These are phyloP conservation scores for Tricharina praecox DNA, from an alignment of 495 filamentous ascomycete genomes.

Conservation along the genomic window DNA sequence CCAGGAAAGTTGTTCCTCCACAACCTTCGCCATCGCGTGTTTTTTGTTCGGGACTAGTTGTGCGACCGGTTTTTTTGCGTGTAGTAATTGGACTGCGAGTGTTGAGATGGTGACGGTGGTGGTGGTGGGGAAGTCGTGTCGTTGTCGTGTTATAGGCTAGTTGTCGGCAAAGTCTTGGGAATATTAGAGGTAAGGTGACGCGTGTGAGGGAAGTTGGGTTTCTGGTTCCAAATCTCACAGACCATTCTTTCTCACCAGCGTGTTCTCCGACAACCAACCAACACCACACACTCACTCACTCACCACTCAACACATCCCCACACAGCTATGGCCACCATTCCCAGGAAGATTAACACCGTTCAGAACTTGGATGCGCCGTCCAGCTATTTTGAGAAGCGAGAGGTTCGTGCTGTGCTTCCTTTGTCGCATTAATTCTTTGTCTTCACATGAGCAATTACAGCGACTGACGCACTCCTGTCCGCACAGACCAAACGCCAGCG, in stretches of 20 bases:
- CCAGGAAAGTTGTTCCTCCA: conserved; percentile 15
- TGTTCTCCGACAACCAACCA: neutral
- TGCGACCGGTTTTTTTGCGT: too few relatives aligned
- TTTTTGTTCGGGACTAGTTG: too few relatives aligned
- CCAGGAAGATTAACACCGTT: conserved; percentile 36
- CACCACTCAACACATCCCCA: neutral
- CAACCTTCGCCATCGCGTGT: conserved; percentile 16
- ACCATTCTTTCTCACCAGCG: too few relatives aligned
- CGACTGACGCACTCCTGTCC: neutral
- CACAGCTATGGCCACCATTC: neutral
- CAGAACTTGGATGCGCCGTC: conserved; percentile 59
- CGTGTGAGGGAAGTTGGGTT: too few relatives aligned
- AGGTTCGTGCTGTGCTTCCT: conserved; percentile 4
- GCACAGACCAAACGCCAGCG: conserved; percentile 17
- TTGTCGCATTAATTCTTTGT: neutral
- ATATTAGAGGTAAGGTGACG: too few relatives aligned
- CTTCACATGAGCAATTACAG: too few relatives aligned
- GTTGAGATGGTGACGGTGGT: too few relatives aligned
- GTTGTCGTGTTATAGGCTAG: too few relatives aligned
- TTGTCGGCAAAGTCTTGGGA: too few relatives aligned
- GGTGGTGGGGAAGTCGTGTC: too few relatives aligned
- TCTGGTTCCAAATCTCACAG: too few relatives aligned
- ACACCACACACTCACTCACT: neutral
- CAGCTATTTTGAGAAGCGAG: conserved; percentile 39
- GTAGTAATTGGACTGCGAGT: too few relatives aligned